These are phyloP conservation scores for Garcia nutans DNA, from an alignment of 345 rosid species.

Conservation along the genomic window DNA sequence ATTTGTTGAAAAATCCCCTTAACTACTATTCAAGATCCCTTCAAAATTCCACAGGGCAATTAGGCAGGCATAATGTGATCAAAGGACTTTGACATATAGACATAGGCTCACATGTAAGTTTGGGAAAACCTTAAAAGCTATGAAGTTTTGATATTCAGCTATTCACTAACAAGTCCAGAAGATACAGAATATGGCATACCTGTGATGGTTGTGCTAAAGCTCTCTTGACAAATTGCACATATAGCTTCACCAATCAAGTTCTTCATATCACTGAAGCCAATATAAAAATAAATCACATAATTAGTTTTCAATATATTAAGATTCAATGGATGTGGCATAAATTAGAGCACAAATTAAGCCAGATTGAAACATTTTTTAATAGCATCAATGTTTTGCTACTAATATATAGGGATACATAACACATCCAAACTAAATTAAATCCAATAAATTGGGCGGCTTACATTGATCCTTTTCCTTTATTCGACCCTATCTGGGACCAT, in stretches of 20 bases:
- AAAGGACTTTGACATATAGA: not conserved
- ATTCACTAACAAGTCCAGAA: not conserved
- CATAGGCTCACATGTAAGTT: not conserved
- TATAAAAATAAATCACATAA: not conserved
- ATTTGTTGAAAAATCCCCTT: not conserved
- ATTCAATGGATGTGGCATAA: not conserved
- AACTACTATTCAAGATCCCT: not conserved
- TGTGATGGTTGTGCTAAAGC: constrained; percentile 78
- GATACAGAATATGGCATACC: constrained; percentile 39
- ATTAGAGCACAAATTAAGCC: not conserved
- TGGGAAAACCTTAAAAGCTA: not conserved
- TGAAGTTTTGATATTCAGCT: not conserved
- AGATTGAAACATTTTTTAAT: too few species aligned
- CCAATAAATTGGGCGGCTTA: not conserved
- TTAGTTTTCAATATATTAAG: not conserved
- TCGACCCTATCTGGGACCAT: not conserved
- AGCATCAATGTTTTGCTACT: not conserved
- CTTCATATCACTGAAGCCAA: constrained; percentile 80
- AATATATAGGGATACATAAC: not conserved
- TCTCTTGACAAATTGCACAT: constrained; percentile 85
- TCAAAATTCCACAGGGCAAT: not conserved
- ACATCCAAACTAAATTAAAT: not conserved
- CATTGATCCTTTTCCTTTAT: not conserved
- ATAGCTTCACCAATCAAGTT: constrained; percentile 71
- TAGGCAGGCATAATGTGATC: not conserved